Base-by-base conservation (phyloP, 1,139 yeast genomes). In the Candida sp. region DNA sequence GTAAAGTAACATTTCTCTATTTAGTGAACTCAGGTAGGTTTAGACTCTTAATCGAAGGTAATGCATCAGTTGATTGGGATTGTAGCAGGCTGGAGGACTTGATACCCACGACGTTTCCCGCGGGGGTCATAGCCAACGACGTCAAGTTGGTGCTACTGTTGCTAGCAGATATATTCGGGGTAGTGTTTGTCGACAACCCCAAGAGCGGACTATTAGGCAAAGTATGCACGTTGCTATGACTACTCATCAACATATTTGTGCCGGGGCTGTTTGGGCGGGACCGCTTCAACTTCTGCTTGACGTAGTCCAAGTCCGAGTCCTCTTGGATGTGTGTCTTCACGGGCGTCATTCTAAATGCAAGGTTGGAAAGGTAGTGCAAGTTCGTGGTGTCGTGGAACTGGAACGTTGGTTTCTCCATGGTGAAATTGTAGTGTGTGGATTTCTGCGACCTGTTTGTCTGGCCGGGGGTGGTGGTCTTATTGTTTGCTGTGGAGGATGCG, bases 241-340 rank as follows among this genome's bases (percentile, higher is more conserved):
- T 38, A 37, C 43, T 38, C 30, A 32, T 31, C 33, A 35, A 25
- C 35, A 40, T 35, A 23, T 35, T 25, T 12, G 56, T 52, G 32
- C 58, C 65, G 4, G 75, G 73, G n/a, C 93, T 86, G 64, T 84
- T 88, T 39, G 96, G 96, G 56, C 96, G 73, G 45, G 94, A 86
- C 60, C 81, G 83, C 63, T 88, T 87, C 47, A 84, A 72, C 48
- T 85, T 75, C 62, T 78, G 78, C 64, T 74, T 69, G 54, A 81
- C 72, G 59, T 75, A 75, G 52, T 79, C 82, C 44, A 70, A 55
- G 57, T 81, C 84, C 40, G 79, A 72, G 34, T 75, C 78, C 53
- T 74, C 74, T 22, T 71, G 54, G 12, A 77, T 75, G 46, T 69
- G 68, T 44, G 61, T 49, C 43, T 58, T 57, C 6, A 49, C 54